A percentile compares a stretch with the other conserved stretches of the same genome.
phyloP scores from a whole-genome alignment of 2,329 filamentous ascomycete species.

The Fonsecaea erecta region DNA sequence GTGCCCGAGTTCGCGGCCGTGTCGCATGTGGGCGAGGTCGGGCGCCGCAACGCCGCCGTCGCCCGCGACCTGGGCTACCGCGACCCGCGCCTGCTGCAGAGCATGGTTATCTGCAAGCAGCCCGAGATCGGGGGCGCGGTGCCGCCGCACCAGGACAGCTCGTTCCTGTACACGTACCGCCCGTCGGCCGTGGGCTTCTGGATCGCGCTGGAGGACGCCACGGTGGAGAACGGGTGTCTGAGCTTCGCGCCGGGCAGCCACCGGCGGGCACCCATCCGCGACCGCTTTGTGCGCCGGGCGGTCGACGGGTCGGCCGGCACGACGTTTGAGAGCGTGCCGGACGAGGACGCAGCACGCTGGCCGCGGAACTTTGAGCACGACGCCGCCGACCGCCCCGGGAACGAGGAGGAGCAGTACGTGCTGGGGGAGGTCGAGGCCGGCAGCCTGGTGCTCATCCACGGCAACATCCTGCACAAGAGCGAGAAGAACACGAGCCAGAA shows the following conservation, averaged over 20 bases:
- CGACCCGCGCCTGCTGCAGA: slow-evolving; percentile 82
- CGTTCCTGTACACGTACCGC: slow-evolving; percentile 87
- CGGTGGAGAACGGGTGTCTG: slow-evolving; percentile 82
- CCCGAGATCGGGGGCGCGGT: slow-evolving; percentile 93
- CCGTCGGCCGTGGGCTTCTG: slow-evolving; percentile 93
- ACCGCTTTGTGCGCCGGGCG: slow-evolving; percentile 73
- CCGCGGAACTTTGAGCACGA: slow-evolving; percentile 58
- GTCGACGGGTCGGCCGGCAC: slow-evolving; percentile 57
- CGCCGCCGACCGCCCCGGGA: slow-evolving; percentile 42
- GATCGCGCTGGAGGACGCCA: slow-evolving; percentile 95
- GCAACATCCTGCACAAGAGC: slow-evolving; percentile 94
- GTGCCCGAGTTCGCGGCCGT: slow-evolving; percentile 67
- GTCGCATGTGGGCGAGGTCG: slow-evolving; percentile 53
- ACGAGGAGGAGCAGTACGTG: slow-evolving; percentile 65
- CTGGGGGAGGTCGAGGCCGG: slow-evolving; percentile 89
- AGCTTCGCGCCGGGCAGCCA: slow-evolving; percentile 86
- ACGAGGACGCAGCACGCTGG: slow-evolving; percentile 74
- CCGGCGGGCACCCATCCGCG: slow-evolving; percentile 69
- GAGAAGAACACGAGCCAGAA: slow-evolving; percentile 86
- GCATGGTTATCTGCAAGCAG: slow-evolving; percentile 98
- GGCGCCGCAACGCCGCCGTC: slow-evolving; percentile 62
- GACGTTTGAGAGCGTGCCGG: slow-evolving; percentile 62
- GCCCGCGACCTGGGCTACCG: slow-evolving; percentile 72
- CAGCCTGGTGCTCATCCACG: slow-evolving; percentile 89
- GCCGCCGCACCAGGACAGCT: slow-evolving; percentile 87